phyloP scores from a whole-genome alignment of 163 green algal genomes.

The Scenedesmus sp. region DNA sequence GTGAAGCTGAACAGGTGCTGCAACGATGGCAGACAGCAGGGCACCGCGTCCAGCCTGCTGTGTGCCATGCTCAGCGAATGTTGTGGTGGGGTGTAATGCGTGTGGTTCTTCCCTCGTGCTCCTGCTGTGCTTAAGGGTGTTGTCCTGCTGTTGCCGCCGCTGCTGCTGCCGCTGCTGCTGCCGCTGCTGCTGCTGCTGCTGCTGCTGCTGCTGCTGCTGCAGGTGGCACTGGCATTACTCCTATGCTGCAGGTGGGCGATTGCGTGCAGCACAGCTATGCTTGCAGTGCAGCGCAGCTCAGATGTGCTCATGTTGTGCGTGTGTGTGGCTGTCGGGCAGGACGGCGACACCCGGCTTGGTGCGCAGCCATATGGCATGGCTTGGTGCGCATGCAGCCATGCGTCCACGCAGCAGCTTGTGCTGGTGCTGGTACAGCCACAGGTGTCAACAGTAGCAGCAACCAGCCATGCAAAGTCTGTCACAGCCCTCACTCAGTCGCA shows the following conservation, averaged over 20 bases:
- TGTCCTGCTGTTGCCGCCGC: too few species aligned
- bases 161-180: constrained; percentile 55
- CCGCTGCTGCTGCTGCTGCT: constrained; percentile 85
- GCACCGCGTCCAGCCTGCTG: not conserved
- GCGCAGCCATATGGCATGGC: too few species aligned
- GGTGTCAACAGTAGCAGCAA: not conserved
- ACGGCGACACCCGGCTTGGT: too few species aligned
- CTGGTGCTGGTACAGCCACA: too few species aligned
- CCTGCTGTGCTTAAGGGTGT: constrained; percentile 65
- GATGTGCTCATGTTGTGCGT: not conserved
- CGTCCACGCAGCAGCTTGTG: not conserved
- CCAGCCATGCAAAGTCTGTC: not conserved
- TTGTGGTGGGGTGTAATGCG: too few species aligned
- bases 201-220: constrained; percentile 56
- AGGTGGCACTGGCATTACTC: constrained; percentile 96
- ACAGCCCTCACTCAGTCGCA: not conserved
- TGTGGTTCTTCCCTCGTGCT: not conserved
- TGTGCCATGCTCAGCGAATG: not conserved
- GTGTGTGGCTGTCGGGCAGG: too few species aligned
- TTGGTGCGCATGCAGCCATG: not conserved
- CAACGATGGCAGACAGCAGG: not conserved
- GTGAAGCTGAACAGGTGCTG: not conserved
- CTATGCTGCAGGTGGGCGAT: constrained; percentile 92
- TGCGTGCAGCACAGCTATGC: not conserved
- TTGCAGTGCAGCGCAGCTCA: not conserved